Base-by-base conservation (phyloP, 257 asterid species). In the Oldenlandia corymbosa region DNA sequence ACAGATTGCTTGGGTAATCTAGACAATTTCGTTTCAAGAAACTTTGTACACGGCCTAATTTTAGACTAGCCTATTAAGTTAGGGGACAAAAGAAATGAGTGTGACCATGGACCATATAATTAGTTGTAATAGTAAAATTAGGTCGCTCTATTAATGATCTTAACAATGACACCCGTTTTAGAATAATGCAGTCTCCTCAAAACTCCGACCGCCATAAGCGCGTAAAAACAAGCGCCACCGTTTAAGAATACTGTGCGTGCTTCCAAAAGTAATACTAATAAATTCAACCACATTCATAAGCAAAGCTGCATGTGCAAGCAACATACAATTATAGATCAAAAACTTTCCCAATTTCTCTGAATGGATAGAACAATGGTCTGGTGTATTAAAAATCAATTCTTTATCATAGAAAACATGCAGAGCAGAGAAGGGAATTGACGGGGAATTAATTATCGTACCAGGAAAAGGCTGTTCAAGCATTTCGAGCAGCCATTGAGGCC, bases 401-500 rank as follows among this genome's bases (percentile, higher is more conserved):
- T 42, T 26, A 39, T 48, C 17, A 45, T 18, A 14, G 50, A 17
- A 45, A 16, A 24, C 42, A 39, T 7, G 13, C 11, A 18, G 26
- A 47, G 53, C 12, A 18, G 27, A n/a, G 26, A n/a, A 20, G 23
- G 56, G n/a, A 36, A 45, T 23, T 34, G n/a, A n/a, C n/a, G 45
- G 34, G 48, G 12, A 43, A 45, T 17, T 7, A 27, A 32, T 2
- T 10, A 48, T 18, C 77, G 27, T 71, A 88, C 97, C 82, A 55
- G 60, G 60, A 71, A 65, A 67, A 91, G 96, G 53, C 65, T 68
- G 68, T 69, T 67, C 55, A 91, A 81, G 79, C 98, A 91, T 60
- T 85, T 82, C 9, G 97, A 88, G 74, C 98, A 91, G 16, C 84
- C 89, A 27, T 75, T 81, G 9, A 81, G 73, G 28, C 95, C 88